A percentile compares a stretch with the other conserved stretches of the same genome.
Conservation (phyloP, 164 flowering plant genomes). For the Liquidambar formosana region DNA sequence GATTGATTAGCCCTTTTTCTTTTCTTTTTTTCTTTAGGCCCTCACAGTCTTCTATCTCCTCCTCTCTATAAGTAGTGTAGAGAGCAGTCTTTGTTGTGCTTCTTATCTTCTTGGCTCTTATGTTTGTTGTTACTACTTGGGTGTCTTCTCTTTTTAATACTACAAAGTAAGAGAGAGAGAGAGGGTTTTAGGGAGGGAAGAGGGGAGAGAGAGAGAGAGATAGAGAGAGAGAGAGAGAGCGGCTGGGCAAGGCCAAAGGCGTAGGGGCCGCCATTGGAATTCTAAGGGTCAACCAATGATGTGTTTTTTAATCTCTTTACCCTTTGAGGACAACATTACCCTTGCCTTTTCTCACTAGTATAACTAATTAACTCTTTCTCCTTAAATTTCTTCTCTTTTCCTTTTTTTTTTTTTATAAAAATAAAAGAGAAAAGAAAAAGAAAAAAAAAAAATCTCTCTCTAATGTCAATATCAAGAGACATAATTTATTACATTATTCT, state of each 20-base stretch:
- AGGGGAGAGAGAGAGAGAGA: constrained; percentile 25
- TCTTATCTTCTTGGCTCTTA: constrained; percentile 17
- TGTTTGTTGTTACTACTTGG: constrained; percentile 10
- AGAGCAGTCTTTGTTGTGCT: constrained; percentile 15
- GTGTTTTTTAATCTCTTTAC: not conserved
- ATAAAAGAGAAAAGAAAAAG: no score
- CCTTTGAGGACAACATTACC: constrained; percentile 25
- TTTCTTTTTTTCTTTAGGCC: not conserved
- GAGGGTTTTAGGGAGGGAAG: constrained; percentile 18
- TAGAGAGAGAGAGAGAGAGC: constrained; percentile 24
- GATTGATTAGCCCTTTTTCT: not conserved
- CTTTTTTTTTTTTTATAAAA: no score
- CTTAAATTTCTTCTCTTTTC: no score
- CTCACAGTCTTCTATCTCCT: not conserved
- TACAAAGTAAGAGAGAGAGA: constrained; percentile 17
- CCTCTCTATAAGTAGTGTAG: not conserved
- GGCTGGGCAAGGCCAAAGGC: constrained; percentile 61
- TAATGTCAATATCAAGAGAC: no score
- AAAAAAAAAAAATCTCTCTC: no score
- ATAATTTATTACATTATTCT: no score
- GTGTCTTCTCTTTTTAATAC: constrained; percentile 18
- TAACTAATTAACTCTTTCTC: constrained; percentile 6
- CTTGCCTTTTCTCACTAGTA: constrained; percentile 23
- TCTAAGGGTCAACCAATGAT: constrained; percentile 58
- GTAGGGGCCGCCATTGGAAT: constrained; percentile 77